These are phyloP conservation scores for Hypoxylon sp. DNA, from an alignment of 2,329 filamentous ascomycete genomes.

Conservation along the genomic window DNA sequence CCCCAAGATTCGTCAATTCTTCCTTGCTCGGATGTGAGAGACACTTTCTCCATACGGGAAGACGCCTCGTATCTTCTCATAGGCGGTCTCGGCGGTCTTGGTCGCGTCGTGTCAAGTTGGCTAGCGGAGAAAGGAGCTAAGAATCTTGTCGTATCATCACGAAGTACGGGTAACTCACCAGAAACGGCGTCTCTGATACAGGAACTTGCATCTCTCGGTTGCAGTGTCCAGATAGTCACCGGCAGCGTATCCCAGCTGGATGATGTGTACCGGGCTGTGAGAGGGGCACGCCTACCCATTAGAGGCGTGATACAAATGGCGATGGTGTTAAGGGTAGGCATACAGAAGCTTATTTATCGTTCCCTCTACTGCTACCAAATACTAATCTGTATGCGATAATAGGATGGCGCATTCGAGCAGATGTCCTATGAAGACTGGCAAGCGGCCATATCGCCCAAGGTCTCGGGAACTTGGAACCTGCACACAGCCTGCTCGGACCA, in stretches of 20 bases:
- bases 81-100: conserved; percentile 1
- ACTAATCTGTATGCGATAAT: no score
- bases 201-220: not conserved
- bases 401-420: not conserved
- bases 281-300: not conserved
- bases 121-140: not conserved
- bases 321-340: not conserved
- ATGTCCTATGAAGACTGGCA: not conserved
- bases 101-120: not conserved
- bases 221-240: not conserved
- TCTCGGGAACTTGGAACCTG: conserved; percentile 6
- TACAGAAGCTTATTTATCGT: no score
- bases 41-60: not conserved
- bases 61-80: conserved; percentile 6
- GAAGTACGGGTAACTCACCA: not conserved
- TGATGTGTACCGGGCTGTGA: not conserved
- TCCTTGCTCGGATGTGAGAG: not conserved
- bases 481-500: not conserved
- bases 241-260: not conserved
- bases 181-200: not conserved
- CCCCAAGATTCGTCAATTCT: not conserved
- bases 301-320: not conserved
- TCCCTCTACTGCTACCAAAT: no score
- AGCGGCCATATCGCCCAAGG: not conserved
- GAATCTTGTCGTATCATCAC: not conserved